Conservation (phyloP, 345 rosid genomes). For the Arabis alpina region DNA sequence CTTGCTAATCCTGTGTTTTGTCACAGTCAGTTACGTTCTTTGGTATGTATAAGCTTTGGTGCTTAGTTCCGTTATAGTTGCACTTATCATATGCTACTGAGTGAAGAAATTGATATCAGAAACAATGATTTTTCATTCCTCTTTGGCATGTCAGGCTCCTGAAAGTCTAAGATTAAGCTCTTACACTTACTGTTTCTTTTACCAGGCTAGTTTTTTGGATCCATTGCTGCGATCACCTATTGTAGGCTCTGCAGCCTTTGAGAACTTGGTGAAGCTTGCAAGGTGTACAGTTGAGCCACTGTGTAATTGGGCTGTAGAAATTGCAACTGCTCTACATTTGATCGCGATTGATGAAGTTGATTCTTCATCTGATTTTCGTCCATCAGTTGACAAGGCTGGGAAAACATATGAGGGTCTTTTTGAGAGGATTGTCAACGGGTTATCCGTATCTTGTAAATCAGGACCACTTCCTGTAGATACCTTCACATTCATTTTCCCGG, state of each 20-base stretch:
- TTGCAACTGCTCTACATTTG: slow-evolving; percentile 89
- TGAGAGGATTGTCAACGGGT: slow-evolving; percentile 74
- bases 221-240: slow-evolving; percentile 83
- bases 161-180: slow-evolving; percentile 4
- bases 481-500: slow-evolving; percentile 91
- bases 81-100: slow-evolving; percentile 20
- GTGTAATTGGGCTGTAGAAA: slow-evolving; percentile 92
- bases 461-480: slow-evolving; percentile 98
- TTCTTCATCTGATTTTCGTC: slow-evolving; percentile 56
- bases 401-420: slow-evolving; percentile 66
- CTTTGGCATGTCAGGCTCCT: slow-evolving; percentile 14
- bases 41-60: slow-evolving; percentile 61
- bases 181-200: slow-evolving; percentile 24
- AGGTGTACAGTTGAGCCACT: slow-evolving; percentile 82
- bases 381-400: slow-evolving; percentile 55
- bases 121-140: slow-evolving; percentile 3
- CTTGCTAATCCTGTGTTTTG: slow-evolving; percentile 88
- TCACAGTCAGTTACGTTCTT: slow-evolving; percentile 86
- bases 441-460: slow-evolving; percentile 77
- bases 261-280: slow-evolving; percentile 82
- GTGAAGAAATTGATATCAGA: not conserved
- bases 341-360: slow-evolving; percentile 62
- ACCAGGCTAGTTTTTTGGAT: slow-evolving; percentile 81
- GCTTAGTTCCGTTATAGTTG: not conserved
- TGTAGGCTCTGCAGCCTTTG: slow-evolving; percentile 77